A percentile compares a stretch with the other conserved stretches of the same genome.
Evolutionary conservation across 805 yeast genomes (phyloP).

Genomic region (Kuraishia capsulata): DNA sequence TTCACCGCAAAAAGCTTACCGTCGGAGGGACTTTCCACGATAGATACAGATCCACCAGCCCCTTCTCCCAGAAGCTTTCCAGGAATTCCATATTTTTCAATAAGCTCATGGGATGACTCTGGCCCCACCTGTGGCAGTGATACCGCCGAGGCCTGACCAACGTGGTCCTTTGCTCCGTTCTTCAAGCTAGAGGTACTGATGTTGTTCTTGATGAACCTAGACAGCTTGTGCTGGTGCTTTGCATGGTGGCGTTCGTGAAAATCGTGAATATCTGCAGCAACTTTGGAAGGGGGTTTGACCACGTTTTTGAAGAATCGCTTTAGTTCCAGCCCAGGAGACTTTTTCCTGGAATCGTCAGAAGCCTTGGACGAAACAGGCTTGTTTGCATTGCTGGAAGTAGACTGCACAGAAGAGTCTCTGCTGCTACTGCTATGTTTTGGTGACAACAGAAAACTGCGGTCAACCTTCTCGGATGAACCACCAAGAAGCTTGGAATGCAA

Average conservation of each 20-base stretch:
- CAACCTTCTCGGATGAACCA: slow-evolving; percentile 1
- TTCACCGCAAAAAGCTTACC: slow-evolving; percentile 74
- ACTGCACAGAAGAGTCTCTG: not conserved
- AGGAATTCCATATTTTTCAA: slow-evolving; percentile 63
- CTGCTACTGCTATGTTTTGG: slow-evolving; percentile 1
- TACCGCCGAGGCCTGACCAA: not conserved
- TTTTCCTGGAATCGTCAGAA: not conserved
- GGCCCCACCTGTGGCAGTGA: not conserved
- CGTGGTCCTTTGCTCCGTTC: not conserved
- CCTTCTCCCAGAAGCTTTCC: slow-evolving; percentile 82
- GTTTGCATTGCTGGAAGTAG: not conserved
- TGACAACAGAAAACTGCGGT: slow-evolving; percentile 1
- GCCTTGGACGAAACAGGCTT: not conserved
- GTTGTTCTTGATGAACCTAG: not conserved
- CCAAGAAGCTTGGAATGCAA: not conserved
- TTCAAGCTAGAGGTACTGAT: not conserved
- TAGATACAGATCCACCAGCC: slow-evolving; percentile 89
- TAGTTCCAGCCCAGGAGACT: slow-evolving; percentile 17
- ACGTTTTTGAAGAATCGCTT: slow-evolving; percentile 34
- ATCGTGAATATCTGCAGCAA: slow-evolving; percentile 2
- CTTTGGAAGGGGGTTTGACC: slow-evolving; percentile 5
- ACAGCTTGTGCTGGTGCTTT: slow-evolving; percentile 5
- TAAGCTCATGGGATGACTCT: slow-evolving; percentile 28
- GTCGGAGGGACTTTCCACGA: slow-evolving; percentile 54
- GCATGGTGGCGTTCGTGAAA: slow-evolving; percentile 8